These are phyloP conservation scores for Clathrus columnatus DNA, from an alignment of 768 basidiomycete species.

Conservation along the genomic window DNA sequence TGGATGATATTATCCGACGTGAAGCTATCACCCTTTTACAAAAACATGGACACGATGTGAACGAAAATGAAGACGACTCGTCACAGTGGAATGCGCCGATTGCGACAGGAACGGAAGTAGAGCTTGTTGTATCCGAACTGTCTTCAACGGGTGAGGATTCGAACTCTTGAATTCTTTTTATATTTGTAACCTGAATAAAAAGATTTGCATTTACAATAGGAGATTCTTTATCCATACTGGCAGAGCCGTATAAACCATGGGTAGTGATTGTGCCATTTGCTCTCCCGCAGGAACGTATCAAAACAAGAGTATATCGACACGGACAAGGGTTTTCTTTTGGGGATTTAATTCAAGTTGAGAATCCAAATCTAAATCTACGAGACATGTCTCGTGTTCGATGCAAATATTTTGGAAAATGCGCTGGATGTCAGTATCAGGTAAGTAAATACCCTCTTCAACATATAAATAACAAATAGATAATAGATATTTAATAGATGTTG, in stretches of 20 bases:
- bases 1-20: not conserved
- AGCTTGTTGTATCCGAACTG: conserved; percentile 55
- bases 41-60: not conserved
- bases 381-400: conserved; percentile 63
- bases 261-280: conserved; percentile 76
- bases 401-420: conserved; percentile 83
- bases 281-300: conserved; percentile 74
- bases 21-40: not conserved
- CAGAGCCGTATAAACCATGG: conserved; percentile 52
- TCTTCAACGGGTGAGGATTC: conserved; percentile 47
- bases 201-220: conserved; percentile 33
- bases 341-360: conserved; percentile 58
- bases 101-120: conserved; percentile 49
- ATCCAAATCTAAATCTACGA: conserved; percentile 54
- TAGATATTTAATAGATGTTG: conserved; percentile 51
- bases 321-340: conserved; percentile 66
- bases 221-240: conserved; percentile 53
- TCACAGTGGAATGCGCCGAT: conserved; percentile 54
- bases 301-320: conserved; percentile 62
- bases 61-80: not conserved
- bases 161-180: not conserved
- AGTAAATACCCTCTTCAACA: not conserved
- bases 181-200: not conserved
- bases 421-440: conserved; percentile 90
- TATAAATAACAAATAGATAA: conserved; percentile 9